A percentile compares a stretch with the other conserved stretches of the same genome.
These are phyloP conservation scores for Castanospermum australe DNA, from an alignment of 306 rosid genomes.

Conservation along the genomic window DNA sequence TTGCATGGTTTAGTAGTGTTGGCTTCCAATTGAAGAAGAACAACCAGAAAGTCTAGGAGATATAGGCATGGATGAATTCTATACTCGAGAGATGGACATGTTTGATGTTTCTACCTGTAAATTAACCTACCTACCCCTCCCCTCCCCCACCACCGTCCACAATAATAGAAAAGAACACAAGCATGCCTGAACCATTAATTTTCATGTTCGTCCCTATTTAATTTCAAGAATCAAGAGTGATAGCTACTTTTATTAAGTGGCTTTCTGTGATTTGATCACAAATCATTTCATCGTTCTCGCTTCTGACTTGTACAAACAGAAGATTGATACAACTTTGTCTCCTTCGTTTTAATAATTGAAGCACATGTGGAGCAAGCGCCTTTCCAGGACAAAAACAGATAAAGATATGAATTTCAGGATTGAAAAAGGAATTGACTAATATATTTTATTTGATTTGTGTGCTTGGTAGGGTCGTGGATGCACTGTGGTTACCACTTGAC, in stretches of 20 bases:
- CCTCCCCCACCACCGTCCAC: neutral
- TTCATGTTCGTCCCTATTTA: no score
- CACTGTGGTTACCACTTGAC: constrained; percentile 89
- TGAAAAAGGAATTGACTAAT: neutral
- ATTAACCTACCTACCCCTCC: neutral
- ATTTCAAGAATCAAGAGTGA: no score
- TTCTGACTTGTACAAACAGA: neutral
- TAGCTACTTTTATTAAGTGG: no score
- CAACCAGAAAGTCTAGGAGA: neutral
- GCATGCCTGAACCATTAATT: neutral
- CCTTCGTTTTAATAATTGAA: neutral
- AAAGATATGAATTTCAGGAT: no score
- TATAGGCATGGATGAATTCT: no score
- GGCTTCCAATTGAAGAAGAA: neutral
- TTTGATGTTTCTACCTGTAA: neutral
- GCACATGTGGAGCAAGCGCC: neutral
- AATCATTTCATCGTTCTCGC: neutral
- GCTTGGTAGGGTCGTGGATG: constrained; percentile 68
- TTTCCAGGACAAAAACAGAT: neutral
- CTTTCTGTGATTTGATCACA: neutral
- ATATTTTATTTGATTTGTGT: neutral
- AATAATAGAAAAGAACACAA: neutral
- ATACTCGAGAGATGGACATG: neutral
- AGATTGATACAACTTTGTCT: neutral
- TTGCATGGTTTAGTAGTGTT: no score